These are phyloP conservation scores for Solanum sitiens DNA, from an alignment of 257 asterid genomes.

Conservation along the genomic window DNA sequence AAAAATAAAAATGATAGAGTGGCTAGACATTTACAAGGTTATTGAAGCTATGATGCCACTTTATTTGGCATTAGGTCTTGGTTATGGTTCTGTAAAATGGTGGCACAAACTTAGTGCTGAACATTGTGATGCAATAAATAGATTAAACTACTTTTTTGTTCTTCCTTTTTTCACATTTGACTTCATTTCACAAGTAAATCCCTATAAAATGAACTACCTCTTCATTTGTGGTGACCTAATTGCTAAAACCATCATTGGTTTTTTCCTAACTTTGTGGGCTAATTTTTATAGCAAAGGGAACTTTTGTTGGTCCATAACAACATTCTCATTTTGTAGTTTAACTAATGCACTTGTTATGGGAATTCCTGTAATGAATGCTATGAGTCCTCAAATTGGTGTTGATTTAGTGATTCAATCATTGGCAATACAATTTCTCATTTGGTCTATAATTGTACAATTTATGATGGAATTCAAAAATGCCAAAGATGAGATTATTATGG, in stretches of 20 bases:
- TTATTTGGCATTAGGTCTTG: conserved; percentile 44
- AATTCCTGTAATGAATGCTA: conserved; percentile 51
- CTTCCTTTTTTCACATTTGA: conserved; percentile 68
- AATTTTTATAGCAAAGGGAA: conserved; percentile 19
- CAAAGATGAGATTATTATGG: background rate
- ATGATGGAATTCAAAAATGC: conserved; percentile 39
- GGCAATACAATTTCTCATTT: conserved; percentile 44
- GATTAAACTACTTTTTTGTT: conserved; percentile 54
- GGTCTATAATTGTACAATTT: conserved; percentile 44
- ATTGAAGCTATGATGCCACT: conserved; percentile 46
- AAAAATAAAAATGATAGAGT: conserved; percentile 25
- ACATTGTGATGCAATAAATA: conserved; percentile 65
- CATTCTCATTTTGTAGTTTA: conserved; percentile 40
- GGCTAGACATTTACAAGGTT: conserved; percentile 48
- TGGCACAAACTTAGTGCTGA: conserved; percentile 61
- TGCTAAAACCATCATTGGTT: conserved; percentile 31
- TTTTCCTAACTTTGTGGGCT: conserved; percentile 37
- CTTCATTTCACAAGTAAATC: conserved; percentile 43
- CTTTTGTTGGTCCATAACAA: conserved; percentile 51
- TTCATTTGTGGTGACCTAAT: conserved; percentile 51
- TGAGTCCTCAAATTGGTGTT: conserved; percentile 54
- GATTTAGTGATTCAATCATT: conserved; percentile 56
- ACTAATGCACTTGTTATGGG: conserved; percentile 67
- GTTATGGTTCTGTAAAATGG: conserved; percentile 59
- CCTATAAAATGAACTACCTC: conserved; percentile 50